These are phyloP conservation scores for Monosporascus sp. DNA, from an alignment of 2,329 filamentous ascomycete species.

Conservation along the genomic window DNA sequence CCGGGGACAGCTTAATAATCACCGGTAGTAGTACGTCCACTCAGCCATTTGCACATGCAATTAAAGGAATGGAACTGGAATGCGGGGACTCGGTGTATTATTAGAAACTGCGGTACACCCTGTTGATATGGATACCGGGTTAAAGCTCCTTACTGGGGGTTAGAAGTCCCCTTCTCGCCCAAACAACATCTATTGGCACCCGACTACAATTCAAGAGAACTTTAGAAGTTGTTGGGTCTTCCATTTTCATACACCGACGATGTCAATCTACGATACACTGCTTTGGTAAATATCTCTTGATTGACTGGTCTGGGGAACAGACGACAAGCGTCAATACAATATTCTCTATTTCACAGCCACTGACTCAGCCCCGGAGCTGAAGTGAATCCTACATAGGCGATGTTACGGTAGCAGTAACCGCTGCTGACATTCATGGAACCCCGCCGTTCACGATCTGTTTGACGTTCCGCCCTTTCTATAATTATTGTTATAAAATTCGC, in stretches of 20 bases:
- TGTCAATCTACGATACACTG: neutral
- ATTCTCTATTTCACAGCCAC: neutral
- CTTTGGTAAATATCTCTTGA: neutral
- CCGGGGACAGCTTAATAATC: no score
- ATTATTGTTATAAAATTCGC: neutral
- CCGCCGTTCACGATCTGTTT: neutral
- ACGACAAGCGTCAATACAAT: neutral
- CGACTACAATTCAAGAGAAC: neutral
- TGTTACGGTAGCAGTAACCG: neutral
- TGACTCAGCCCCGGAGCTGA: neutral
- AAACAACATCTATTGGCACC: no score
- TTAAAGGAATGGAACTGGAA: no score
- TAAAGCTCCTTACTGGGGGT: no score
- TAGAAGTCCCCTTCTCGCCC: no score
- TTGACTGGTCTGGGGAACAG: neutral
- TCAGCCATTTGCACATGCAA: no score
- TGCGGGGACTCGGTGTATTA: no score
- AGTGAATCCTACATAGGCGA: neutral
- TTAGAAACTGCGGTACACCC: no score
- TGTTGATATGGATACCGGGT: no score
- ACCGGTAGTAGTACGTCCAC: no score
- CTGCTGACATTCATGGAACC: neutral
- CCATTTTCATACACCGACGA: neutral
- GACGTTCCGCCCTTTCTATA: neutral
- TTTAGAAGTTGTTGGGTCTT: neutral